Percentiles rank a stretch among this genome's conserved stretches.
phyloP scores from a whole-genome alignment of 2,329 filamentous ascomycete species.

The Fusarium concolor region DNA sequence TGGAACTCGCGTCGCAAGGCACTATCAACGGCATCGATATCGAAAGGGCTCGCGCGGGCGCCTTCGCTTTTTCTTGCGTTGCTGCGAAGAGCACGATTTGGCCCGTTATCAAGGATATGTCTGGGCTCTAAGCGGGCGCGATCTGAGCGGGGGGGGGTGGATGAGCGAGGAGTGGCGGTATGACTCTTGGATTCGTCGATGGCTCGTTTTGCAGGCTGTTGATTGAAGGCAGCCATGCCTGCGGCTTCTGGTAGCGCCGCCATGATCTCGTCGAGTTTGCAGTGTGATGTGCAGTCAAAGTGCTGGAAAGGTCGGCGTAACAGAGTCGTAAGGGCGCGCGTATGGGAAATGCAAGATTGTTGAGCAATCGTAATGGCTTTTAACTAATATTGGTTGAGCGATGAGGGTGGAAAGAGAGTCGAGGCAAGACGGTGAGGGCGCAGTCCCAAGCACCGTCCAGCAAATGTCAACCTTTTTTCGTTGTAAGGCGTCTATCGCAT shows the following conservation, averaged over 20 bases:
- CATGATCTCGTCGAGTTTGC: conserved; percentile 46
- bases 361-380: conserved; percentile 12
- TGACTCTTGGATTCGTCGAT: conserved; percentile 50
- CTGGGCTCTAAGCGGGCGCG: conserved; percentile 57
- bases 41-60: conserved; percentile 55
- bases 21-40: conserved; percentile 62
- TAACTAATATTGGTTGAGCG: conserved; percentile 2
- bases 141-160: conserved; percentile 60
- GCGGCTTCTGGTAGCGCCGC: conserved; percentile 49
- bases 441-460: conserved; percentile 43
- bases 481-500: conserved; percentile 44
- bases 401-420: conserved; percentile 20
- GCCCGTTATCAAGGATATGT: conserved; percentile 52
- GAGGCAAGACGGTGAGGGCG: conserved; percentile 39
- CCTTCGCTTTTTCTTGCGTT: conserved; percentile 52
- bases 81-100: conserved; percentile 52
- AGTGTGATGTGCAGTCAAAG: conserved; percentile 13
- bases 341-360: conserved; percentile 13
- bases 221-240: conserved; percentile 47
- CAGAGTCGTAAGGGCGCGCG: conserved; percentile 14
- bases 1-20: conserved; percentile 65
- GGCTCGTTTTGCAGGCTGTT: conserved; percentile 49
- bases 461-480: conserved; percentile 39
- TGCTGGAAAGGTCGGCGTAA: conserved; percentile 11
- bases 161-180: conserved; percentile 52